Evolutionary conservation across 345 rosid species (phyloP), one percentile per base, ranked within the genome.

Genomic region (Euphorbia pulcherrima): DNA sequence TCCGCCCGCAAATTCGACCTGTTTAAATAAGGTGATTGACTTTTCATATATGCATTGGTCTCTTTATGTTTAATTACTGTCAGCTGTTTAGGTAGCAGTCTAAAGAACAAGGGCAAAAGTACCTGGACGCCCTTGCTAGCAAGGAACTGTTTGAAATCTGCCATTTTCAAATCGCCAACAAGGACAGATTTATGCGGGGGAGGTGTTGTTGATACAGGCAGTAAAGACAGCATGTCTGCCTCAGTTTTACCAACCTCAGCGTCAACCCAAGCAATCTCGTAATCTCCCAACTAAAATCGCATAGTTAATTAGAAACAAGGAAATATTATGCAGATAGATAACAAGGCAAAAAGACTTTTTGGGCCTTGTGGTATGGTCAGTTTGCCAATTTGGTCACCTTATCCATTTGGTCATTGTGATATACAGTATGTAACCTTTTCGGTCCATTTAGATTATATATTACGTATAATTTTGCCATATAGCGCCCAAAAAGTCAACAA

Each of bases 1-100:
- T 60, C 96, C 94, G 10, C 96, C 92, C 29, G 91, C 90, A 81
- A 94, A 94, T 76, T 94, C 97, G 44, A 88, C 99, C 92, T 89
- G 86, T 39, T 72, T 55, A 30, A 28, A 27, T 35, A 54, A 47
- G 20, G 20, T 13, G 26, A n/a, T 33, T 16, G 44, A 37, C 13
- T 29, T 44, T 57, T 50, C 35, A 2, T 1, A 24, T 7, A 2
- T 1, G 24, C 17, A 61, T 10, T 51, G 60, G 37, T 51, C 20
- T 70, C 2, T 3, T 6, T 17, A 29, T 16, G 6, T 5, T 8
- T 33, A 16, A 39, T 39, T 39, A 39, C 6, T 4, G 44, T 39
- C 44, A n/a, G n/a, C n/a, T 39, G 44, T 39, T 39, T 39, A 39
- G 44, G 44, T 39, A 39, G 44, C 10, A 39, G 44, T 39, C 10